Conservation (phyloP, 2,329 filamentous ascomycete genomes). For the Alternaria triticina region DNA sequence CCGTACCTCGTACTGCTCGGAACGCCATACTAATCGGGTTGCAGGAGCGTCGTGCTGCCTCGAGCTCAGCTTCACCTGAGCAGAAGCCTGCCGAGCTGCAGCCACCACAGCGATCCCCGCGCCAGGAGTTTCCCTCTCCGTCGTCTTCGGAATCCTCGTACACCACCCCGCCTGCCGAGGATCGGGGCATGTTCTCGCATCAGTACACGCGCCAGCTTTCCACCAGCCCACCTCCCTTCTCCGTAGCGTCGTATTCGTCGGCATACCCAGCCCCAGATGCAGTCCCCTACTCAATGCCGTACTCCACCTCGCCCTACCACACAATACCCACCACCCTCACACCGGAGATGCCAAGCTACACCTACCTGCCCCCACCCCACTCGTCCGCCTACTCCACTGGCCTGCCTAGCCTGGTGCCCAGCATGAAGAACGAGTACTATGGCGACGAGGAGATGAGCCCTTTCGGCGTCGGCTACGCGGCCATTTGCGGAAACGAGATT, state of each 20-base stretch:
- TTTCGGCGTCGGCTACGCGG: constrained; percentile 72
- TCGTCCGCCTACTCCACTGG: constrained; percentile 59
- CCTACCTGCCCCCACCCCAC: constrained; percentile 61
- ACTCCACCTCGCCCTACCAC: constrained; percentile 53
- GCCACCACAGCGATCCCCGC: constrained; percentile 43
- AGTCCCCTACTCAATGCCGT: constrained; percentile 64
- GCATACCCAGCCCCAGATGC: constrained; percentile 72
- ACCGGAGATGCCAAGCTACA: constrained; percentile 55
- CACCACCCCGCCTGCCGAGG: constrained; percentile 66
- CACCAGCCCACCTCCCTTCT: constrained; percentile 72
- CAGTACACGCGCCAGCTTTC: constrained; percentile 73
- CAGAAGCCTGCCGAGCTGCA: constrained; percentile 62
- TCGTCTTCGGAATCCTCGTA: constrained; percentile 46
- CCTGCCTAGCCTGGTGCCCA: constrained; percentile 65
- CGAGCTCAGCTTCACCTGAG: constrained; percentile 66
- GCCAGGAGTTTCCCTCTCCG: constrained; percentile 46
- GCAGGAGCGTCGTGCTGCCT: constrained; percentile 73
- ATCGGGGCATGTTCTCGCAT: constrained; percentile 66
- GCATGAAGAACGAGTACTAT: constrained; percentile 71
- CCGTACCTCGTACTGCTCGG: constrained; percentile 15
- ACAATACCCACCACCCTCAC: constrained; percentile 47
- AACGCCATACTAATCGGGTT: constrained; percentile 22
- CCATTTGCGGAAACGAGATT: constrained; percentile 69
- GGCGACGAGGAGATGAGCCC: constrained; percentile 66
- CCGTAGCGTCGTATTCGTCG: constrained; percentile 61